Base-by-base conservation (phyloP, 1,139 yeast species). In the Nakaseomyces nivariensis region DNA sequence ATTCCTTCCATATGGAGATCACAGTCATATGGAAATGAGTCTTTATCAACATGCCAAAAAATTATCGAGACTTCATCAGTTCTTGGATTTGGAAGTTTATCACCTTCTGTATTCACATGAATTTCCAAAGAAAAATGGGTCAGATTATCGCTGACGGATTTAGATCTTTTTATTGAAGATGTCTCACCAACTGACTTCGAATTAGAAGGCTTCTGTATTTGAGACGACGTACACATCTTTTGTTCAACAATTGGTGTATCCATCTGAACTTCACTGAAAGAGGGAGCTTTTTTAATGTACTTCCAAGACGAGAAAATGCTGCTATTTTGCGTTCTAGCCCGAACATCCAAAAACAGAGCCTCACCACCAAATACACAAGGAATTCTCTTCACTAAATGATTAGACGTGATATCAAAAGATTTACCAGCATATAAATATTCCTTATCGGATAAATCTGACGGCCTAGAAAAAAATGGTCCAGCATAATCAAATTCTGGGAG, bases 341-440 rank as follows among this genome's bases (percentile, higher is more conserved):
- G 47, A 6, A 38, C 32, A 25, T 57, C 52, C 3, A 57, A 32
- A 5, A 46, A 31, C 5, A 59, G 40, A 11, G 55, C 46, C 13
- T 55, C 55, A 3, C 58, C 61, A 32, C 52, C 32, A 40, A 64
- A 58, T 5, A 58, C 51, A 4, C 64, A 49, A 0, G 66, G 60
- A 8, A 56, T 53, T 17, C 70, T 52, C 32, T 59, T 48, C 5
- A 58, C 52, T 5, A 65, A 41, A 26, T 66, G 63, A 6, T 54
- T 55, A 0, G 72, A 67, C 1, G 56, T 51, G 4, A 70, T 50
- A 11, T 57, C 68, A 54, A 81, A 80, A 55, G 76, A 78, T 52
- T 75, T 78, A 24, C 89, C 89, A 0, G 90, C 89, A 66, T 80
- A 82, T 1, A 78, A 66, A 52, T 82, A 73, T 0, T 94, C 82